A percentile compares a stretch with the other conserved stretches of the same genome.
phyloP scores from a whole-genome alignment of 192 early-diverging fungal genomes.

The Podila clonocystis region DNA sequence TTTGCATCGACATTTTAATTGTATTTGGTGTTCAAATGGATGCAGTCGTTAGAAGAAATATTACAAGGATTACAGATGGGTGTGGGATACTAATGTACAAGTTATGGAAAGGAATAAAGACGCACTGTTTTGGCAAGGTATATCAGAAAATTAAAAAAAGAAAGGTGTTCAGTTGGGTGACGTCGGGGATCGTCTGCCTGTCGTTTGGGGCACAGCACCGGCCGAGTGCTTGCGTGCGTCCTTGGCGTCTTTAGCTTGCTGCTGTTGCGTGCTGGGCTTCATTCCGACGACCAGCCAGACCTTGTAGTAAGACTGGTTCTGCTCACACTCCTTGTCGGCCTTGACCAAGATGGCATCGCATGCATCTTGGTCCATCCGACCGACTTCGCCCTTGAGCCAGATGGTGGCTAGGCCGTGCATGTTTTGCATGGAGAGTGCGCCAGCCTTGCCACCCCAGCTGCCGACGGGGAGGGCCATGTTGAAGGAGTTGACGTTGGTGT shows the following conservation, averaged over 20 bases:
- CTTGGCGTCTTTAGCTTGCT: slow-evolving; percentile 13
- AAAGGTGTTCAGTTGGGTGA: background rate
- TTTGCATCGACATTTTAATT: no score
- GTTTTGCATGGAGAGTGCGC: slow-evolving; percentile 28
- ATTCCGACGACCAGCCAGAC: slow-evolving; percentile 48
- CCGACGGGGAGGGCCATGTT: slow-evolving; percentile 43
- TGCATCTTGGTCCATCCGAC: slow-evolving; percentile 24
- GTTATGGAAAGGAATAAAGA: no score
- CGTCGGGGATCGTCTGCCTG: background rate
- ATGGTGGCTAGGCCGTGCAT: slow-evolving; percentile 50
- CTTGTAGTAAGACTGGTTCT: slow-evolving; percentile 43
- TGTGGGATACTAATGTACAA: no score
- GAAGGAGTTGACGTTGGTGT: slow-evolving; percentile 40
- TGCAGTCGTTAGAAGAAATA: no score
- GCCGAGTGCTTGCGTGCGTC: background rate
- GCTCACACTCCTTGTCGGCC: slow-evolving; percentile 22
- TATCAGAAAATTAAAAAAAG: background rate
- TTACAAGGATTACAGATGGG: no score
- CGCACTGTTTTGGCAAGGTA: no score
- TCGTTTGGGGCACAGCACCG: background rate
- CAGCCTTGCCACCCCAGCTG: slow-evolving; percentile 44
- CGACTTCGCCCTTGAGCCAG: slow-evolving; percentile 48
- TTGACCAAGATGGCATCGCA: slow-evolving; percentile 20
- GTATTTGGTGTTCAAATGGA: no score
- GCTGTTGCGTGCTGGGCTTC: slow-evolving; percentile 14